A percentile compares a stretch with the other conserved stretches of the same genome.
These are phyloP conservation scores for Tolypocladium sp. DNA, from an alignment of 2,329 filamentous ascomycete genomes.

Conservation along the genomic window DNA sequence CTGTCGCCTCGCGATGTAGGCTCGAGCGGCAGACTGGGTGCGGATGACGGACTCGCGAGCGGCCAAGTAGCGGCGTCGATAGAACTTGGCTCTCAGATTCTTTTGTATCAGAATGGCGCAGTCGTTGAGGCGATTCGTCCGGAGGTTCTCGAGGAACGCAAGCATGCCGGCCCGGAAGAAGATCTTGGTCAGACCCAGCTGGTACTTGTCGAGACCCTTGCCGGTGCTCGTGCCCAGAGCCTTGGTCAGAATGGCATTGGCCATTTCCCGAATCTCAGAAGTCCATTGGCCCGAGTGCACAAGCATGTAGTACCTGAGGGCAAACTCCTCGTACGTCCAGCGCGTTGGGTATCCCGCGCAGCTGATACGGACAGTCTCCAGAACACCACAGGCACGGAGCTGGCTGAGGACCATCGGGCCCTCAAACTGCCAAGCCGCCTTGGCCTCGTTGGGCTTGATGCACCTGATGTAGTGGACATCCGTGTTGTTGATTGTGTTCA, in stretches of 20 bases:
- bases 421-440: slow-evolving; percentile 95
- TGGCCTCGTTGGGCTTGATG: slow-evolving; percentile 97
- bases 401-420: slow-evolving; percentile 98
- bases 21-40: slow-evolving; percentile 71
- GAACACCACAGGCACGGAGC: slow-evolving; percentile 92
- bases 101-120: slow-evolving; percentile 98
- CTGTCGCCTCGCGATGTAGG: slow-evolving; percentile 65
- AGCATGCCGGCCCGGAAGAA: slow-evolving; percentile 99
- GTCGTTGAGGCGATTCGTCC: slow-evolving; percentile 82
- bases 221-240: slow-evolving; percentile 71
- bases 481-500: slow-evolving; percentile 95
- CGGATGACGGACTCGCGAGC: slow-evolving; percentile 72
- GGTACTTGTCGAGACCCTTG: slow-evolving; percentile 83
- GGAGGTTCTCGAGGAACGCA: slow-evolving; percentile 89
- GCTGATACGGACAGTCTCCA: slow-evolving; percentile 96
- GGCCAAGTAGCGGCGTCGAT: slow-evolving; percentile 82
- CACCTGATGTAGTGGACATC: slow-evolving; percentile 99
- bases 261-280: slow-evolving; percentile 87
- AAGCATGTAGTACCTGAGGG: slow-evolving; percentile 95
- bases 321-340: slow-evolving; percentile 99
- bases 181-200: slow-evolving; percentile 95
- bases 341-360: slow-evolving; percentile 93
- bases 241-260: slow-evolving; percentile 81
- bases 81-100: slow-evolving; percentile 92
- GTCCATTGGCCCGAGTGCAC: slow-evolving; percentile 87